A percentile compares a stretch with the other conserved stretches of the same genome.
phyloP scores from a whole-genome alignment of 352 stramenopile genomes.

The Phytophthora pisi region DNA sequence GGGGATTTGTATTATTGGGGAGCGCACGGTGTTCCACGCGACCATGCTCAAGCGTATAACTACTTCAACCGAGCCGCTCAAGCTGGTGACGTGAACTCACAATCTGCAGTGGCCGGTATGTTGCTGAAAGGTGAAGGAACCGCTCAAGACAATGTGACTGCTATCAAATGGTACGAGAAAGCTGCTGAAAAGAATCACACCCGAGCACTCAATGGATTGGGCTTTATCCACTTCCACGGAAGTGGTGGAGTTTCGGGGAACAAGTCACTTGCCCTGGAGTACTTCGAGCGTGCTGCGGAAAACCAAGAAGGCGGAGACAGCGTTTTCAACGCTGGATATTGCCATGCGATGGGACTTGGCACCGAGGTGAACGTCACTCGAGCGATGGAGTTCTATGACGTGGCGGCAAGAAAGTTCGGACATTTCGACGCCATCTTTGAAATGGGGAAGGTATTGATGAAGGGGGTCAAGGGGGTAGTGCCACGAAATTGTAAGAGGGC shows the following conservation, averaged over 20 bases:
- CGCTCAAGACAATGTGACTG: slow-evolving; percentile 68
- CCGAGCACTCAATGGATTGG: slow-evolving; percentile 87
- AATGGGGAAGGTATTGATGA: slow-evolving; percentile 65
- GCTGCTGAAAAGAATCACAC: slow-evolving; percentile 75
- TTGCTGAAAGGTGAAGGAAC: slow-evolving; percentile 87
- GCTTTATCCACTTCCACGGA: slow-evolving; percentile 90
- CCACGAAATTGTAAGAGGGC: slow-evolving; percentile 33
- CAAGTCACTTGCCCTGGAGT: slow-evolving; percentile 74
- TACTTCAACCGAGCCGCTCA: slow-evolving; percentile 82
- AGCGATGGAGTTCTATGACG: slow-evolving; percentile 67
- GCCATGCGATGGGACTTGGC: slow-evolving; percentile 68
- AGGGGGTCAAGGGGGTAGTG: slow-evolving; percentile 36
- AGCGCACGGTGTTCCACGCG: slow-evolving; percentile 64
- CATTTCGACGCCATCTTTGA: slow-evolving; percentile 87
- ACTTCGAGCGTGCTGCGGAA: slow-evolving; percentile 82
- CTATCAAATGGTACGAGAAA: slow-evolving; percentile 80
- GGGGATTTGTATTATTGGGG: slow-evolving; percentile 92
- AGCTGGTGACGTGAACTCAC: slow-evolving; percentile 53
- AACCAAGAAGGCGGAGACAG: slow-evolving; percentile 87
- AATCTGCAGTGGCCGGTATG: slow-evolving; percentile 86
- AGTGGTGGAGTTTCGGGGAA: slow-evolving; percentile 69
- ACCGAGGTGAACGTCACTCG: slow-evolving; percentile 54
- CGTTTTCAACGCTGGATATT: slow-evolving; percentile 91
- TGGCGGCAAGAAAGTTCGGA: slow-evolving; percentile 73
- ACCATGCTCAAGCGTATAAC: slow-evolving; percentile 69